Percentiles rank a stretch among this genome's conserved stretches.
Evolutionary conservation across 495 filamentous ascomycete species (phyloP).

Genomic region (Rostrohypoxylon terebratum): DNA sequence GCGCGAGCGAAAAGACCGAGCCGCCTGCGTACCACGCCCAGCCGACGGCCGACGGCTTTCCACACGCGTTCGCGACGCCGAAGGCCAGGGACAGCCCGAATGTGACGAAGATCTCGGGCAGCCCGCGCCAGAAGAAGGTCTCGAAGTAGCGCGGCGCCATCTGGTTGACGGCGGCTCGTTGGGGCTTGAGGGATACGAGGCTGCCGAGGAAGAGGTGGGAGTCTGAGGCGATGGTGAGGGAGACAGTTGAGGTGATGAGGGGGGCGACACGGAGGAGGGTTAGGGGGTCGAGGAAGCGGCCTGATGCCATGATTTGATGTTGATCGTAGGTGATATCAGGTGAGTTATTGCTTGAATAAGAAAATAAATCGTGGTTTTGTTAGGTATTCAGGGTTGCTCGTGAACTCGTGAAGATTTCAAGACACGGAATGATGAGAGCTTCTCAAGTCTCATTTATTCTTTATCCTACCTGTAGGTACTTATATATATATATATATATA

Average conservation of each 20-base stretch:
- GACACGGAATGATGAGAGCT: background rate
- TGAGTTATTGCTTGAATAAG: background rate
- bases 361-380: no score
- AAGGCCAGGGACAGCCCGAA: conserved; percentile 42
- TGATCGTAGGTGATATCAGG: background rate
- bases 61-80: conserved; percentile 40
- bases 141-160: conserved; percentile 48
- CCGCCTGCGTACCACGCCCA: conserved; percentile 47
- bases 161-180: conserved; percentile 38
- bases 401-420: background rate
- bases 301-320: conserved; percentile 51
- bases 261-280: conserved; percentile 53
- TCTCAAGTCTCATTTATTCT: conserved; percentile 19
- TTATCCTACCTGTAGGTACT: background rate
- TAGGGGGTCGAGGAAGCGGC: conserved; percentile 54
- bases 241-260: conserved; percentile 56
- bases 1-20: conserved; percentile 36
- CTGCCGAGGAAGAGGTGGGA: conserved; percentile 51
- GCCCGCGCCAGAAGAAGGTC: conserved; percentile 43
- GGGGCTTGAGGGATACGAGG: conserved; percentile 28
- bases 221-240: conserved; percentile 51
- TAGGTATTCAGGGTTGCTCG: background rate
- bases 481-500: background rate
- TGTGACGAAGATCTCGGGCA: conserved; percentile 38
- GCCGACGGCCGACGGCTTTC: conserved; percentile 17